Evolutionary conservation across 495 filamentous ascomycete genomes (phyloP).

Genomic region (Penicillium alfredii): DNA sequence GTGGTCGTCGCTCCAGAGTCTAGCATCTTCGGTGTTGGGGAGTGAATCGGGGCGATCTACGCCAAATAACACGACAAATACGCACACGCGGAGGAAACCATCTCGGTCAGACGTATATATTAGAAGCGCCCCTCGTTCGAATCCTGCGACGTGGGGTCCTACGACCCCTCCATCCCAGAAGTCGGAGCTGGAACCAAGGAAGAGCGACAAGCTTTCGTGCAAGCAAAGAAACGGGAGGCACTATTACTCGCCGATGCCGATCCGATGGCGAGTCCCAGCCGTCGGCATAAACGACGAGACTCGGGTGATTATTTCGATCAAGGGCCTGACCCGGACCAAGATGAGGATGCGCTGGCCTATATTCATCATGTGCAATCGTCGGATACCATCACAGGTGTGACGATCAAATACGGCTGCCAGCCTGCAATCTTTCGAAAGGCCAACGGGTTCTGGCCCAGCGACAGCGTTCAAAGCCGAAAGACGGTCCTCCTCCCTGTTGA

Average conservation of each 20-base stretch:
- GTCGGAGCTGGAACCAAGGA: constrained; percentile 52
- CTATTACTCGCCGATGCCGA: constrained; percentile 50
- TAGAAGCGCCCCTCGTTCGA: constrained; percentile 33
- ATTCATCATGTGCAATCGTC: constrained; percentile 75
- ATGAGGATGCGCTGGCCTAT: constrained; percentile 75
- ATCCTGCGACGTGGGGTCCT: constrained; percentile 50
- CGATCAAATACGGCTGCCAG: constrained; percentile 81
- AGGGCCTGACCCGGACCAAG: constrained; percentile 45
- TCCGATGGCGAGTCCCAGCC: constrained; percentile 35
- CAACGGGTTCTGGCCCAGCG: constrained; percentile 91
- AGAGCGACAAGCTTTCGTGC: constrained; percentile 49
- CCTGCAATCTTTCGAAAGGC: constrained; percentile 73
- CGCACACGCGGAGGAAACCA: constrained; percentile 39
- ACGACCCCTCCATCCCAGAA: constrained; percentile 32
- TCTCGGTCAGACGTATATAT: constrained; percentile 38
- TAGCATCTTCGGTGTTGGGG: constrained; percentile 49
- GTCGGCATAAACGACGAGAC: constrained; percentile 53
- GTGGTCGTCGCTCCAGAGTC: constrained; percentile 49
- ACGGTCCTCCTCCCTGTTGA: constrained; percentile 83
- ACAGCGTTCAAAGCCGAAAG: constrained; percentile 77
- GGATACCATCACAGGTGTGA: constrained; percentile 85
- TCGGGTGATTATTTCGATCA: constrained; percentile 47
- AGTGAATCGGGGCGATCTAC: constrained; percentile 36
- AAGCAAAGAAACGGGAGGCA: constrained; percentile 59
- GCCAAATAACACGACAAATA: constrained; percentile 23